Percentiles rank a stretch among this genome's conserved stretches.
Evolutionary conservation across 106 monocot species (phyloP).

Genomic region (Acanthochlamys bracteata): DNA sequence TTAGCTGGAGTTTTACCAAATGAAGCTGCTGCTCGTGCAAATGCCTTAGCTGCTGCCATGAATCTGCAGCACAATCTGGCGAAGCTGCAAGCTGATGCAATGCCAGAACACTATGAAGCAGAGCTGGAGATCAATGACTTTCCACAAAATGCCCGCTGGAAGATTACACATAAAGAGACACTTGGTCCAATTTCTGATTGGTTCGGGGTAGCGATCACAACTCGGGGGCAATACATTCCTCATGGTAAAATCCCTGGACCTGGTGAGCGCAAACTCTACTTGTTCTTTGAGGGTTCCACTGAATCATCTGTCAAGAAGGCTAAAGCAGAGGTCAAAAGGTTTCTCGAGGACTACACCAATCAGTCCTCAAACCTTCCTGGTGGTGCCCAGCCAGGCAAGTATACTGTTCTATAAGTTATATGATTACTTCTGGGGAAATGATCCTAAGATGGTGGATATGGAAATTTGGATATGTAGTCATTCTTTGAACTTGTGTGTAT

Average conservation of each 20-base stretch:
- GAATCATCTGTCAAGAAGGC: constrained; percentile 96
- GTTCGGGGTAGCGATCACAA: constrained; percentile 93
- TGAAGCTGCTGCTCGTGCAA: constrained; percentile 74
- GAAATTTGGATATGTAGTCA: too few relatives aligned
- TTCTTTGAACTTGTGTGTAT: too few relatives aligned
- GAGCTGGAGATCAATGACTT: constrained; percentile 96
- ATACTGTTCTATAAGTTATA: constrained; percentile 62
- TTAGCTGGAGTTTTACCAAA: constrained; percentile 13
- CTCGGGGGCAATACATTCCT: constrained; percentile 72
- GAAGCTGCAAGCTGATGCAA: constrained; percentile 87
- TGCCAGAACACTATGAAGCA: constrained; percentile 91
- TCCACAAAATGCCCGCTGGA: constrained; percentile 96
- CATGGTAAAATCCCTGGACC: constrained; percentile 63
- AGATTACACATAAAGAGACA: constrained; percentile 93
- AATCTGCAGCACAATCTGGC: constrained; percentile 87
- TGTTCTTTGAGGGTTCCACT: constrained; percentile 88
- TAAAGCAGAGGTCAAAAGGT: constrained; percentile 75
- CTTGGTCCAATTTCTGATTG: constrained; percentile 87
- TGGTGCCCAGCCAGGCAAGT: constrained; percentile 84
- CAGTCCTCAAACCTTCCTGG: constrained; percentile 70
- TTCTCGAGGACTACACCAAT: constrained; percentile 75
- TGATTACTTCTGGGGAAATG: background rate
- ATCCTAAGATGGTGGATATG: background rate
- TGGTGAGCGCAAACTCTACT: constrained; percentile 78
- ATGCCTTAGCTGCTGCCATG: constrained; percentile 78